Conservation (phyloP, 2,329 filamentous ascomycete genomes). For the Sporothrix brasiliensis region DNA sequence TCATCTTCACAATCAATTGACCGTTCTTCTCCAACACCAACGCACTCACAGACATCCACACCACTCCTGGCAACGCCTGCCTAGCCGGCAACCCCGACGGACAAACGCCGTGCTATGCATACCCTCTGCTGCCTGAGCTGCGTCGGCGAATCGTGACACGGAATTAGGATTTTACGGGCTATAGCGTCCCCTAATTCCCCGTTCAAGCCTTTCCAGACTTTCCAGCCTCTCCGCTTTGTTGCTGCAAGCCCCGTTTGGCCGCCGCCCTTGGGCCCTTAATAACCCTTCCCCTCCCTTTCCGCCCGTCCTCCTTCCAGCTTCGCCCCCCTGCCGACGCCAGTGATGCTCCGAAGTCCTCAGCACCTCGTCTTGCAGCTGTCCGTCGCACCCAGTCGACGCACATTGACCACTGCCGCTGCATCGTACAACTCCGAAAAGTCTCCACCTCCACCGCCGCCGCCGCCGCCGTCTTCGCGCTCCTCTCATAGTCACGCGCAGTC, state of each 20-base stretch:
- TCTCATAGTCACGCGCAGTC: not conserved
- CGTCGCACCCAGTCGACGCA: constrained; percentile 36
- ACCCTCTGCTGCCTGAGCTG: constrained; percentile 30
- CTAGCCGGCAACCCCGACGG: constrained; percentile 26
- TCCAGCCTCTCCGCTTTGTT: not conserved
- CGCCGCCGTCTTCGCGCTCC: not conserved
- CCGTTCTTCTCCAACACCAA: not conserved
- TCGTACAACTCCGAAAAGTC: constrained; percentile 32
- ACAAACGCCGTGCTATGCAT: constrained; percentile 31
- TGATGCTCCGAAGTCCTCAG: constrained; percentile 36
- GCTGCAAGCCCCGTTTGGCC: too few species aligned
- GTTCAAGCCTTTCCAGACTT: not conserved
- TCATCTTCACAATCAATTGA: not conserved
- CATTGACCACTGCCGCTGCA: constrained; percentile 34
- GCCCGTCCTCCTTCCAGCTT: not conserved
- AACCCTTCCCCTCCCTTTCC: not conserved
- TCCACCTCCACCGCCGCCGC: constrained; percentile 17
- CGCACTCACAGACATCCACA: not conserved
- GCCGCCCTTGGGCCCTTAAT: constrained; percentile 4
- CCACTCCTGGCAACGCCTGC: constrained; percentile 30
- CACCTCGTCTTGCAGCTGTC: constrained; percentile 36
- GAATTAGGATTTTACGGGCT: constrained; percentile 32
- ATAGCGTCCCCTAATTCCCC: constrained; percentile 7
- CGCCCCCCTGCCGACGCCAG: constrained; percentile 14
- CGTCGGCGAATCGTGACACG: constrained; percentile 29